Evolutionary conservation across 2,329 filamentous ascomycete species (phyloP).

Genomic region (Aspergillus japonicus): DNA sequence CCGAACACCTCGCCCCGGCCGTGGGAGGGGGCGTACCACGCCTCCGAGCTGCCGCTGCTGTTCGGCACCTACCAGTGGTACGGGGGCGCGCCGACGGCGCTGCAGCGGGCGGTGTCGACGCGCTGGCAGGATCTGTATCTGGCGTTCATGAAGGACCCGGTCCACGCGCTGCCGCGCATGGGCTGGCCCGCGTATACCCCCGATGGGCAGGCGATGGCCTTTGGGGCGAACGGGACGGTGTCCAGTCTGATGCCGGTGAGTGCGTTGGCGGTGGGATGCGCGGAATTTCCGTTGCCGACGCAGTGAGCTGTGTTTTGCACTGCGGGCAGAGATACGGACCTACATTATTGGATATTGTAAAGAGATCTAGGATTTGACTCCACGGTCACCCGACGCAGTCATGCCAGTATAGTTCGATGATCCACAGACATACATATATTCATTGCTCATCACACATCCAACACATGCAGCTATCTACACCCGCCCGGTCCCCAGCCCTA

Average conservation of each 20-base stretch:
- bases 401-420: too few relatives aligned
- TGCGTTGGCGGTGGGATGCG: not conserved
- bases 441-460: too few relatives aligned
- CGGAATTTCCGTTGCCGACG: not conserved
- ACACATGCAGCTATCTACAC: too few relatives aligned
- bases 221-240: not conserved
- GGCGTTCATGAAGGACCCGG: not conserved
- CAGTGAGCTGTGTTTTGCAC: too few relatives aligned
- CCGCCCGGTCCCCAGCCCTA: too few relatives aligned
- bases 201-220: not conserved
- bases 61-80: slow-evolving; percentile 8
- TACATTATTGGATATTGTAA: too few relatives aligned
- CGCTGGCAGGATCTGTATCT: slow-evolving; percentile 2
- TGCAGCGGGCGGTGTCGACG: not conserved
- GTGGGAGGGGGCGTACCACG: slow-evolving; percentile 7
- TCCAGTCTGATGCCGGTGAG: not conserved
- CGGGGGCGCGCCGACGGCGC: not conserved
- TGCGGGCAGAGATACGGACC: too few relatives aligned
- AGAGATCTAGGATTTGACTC: too few relatives aligned
- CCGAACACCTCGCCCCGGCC: slow-evolving; percentile 7
- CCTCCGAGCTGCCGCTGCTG: slow-evolving; percentile 3
- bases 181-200: too few relatives aligned
- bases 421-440: too few relatives aligned
- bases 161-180: not conserved
- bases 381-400: too few relatives aligned